phyloP scores from a whole-genome alignment of 2,329 filamentous ascomycete species.

The Paramyrothecium roridum region DNA sequence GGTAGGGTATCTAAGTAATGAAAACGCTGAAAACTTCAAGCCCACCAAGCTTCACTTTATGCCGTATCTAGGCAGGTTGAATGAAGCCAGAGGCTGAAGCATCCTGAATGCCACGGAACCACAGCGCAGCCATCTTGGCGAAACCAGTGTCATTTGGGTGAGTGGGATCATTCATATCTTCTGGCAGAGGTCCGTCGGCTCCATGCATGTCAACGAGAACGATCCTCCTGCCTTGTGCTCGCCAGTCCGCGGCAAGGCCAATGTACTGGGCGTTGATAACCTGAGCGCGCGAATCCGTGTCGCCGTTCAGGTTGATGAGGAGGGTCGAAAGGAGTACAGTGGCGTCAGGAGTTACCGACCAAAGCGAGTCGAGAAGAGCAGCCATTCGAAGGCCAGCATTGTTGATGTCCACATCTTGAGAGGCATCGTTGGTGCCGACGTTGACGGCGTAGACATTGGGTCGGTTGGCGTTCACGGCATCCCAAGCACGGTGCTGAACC shows the following conservation, averaged over 20 bases:
- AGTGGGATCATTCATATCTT: conserved; percentile 27
- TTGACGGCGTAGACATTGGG: conserved; percentile 36
- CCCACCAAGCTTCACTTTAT: too few relatives aligned
- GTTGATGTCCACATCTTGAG: conserved; percentile 23
- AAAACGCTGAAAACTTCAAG: too few relatives aligned
- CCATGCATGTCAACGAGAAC: conserved; percentile 34
- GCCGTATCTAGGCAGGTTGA: not conserved
- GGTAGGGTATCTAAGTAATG: too few relatives aligned
- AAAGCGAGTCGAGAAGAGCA: conserved; percentile 25
- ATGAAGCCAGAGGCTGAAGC: conserved; percentile 9
- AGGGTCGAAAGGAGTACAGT: conserved; percentile 25
- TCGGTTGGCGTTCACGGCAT: conserved; percentile 18
- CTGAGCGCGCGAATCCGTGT: conserved; percentile 16
- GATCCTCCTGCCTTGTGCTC: conserved; percentile 19
- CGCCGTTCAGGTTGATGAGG: conserved; percentile 19
- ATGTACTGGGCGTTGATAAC: conserved; percentile 24
- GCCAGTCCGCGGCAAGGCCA: conserved; percentile 16
- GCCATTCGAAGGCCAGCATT: conserved; percentile 22
- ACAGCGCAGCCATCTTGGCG: conserved; percentile 29
- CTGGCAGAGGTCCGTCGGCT: conserved; percentile 16
- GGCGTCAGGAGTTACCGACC: conserved; percentile 19
- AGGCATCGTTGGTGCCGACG: conserved; percentile 36
- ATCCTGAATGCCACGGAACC: conserved; percentile 23
- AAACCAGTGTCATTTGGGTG: conserved; percentile 32
- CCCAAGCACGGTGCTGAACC: conserved; percentile 24